phyloP scores from a whole-genome alignment of 139 green algal genomes.

The Micractinium sp. region DNA sequence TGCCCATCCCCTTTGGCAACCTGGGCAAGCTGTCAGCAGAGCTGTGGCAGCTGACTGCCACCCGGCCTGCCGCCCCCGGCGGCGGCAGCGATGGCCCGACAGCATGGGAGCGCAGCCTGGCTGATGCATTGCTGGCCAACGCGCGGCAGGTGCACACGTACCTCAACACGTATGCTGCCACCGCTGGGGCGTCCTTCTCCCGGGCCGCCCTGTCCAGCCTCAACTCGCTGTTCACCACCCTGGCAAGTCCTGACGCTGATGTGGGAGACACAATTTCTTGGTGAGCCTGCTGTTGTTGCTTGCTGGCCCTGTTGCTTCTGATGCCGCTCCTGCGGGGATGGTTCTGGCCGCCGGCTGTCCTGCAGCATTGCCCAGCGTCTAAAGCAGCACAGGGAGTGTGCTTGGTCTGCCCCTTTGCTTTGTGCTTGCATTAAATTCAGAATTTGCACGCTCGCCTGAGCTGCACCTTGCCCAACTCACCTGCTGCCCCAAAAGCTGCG shows the following conservation, averaged over 20 bases:
- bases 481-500: too few relatives aligned
- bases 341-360: too few relatives aligned
- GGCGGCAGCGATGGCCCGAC: not conserved
- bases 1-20: conserved; percentile 87
- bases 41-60: conserved; percentile 61
- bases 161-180: conserved; percentile 68
- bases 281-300: not conserved
- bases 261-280: not conserved
- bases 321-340: too few relatives aligned
- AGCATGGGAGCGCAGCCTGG: conserved; percentile 25
- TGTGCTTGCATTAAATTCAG: not conserved
- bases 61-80: not conserved
- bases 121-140: conserved; percentile 9
- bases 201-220: conserved; percentile 29
- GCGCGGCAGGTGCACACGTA: conserved; percentile 67
- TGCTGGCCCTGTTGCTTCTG: too few relatives aligned
- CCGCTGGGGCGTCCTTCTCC: conserved; percentile 50
- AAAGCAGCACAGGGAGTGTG: too few relatives aligned
- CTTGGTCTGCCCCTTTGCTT: not conserved
- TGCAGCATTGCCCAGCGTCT: too few relatives aligned
- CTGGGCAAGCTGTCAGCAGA: conserved; percentile 69
- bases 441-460: not conserved
- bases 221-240: conserved; percentile 36
- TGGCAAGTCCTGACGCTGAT: not conserved
- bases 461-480: not conserved